Conservation (phyloP, 192 early-diverging fungal species). For the Backusella mclennaniae region DNA sequence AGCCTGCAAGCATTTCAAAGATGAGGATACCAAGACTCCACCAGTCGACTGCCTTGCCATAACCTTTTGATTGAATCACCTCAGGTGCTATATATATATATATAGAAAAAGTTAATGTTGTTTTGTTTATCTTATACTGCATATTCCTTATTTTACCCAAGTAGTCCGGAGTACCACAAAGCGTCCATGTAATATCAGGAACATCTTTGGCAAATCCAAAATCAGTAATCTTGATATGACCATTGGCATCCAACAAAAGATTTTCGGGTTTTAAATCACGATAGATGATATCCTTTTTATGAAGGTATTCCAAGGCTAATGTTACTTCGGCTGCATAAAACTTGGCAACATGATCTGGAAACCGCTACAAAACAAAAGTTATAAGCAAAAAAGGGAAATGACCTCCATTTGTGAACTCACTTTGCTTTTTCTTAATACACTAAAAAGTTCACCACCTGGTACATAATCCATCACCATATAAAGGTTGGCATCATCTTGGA, state of each 20-base stretch:
- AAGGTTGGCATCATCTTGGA: conserved; percentile 89
- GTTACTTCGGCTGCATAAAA: conserved; percentile 77
- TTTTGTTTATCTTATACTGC: conserved; percentile 43
- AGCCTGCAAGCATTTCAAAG: conserved; percentile 93
- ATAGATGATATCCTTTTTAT: conserved; percentile 71
- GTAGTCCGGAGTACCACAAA: conserved; percentile 80
- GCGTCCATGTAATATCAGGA: conserved; percentile 81
- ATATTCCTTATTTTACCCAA: conserved; percentile 35
- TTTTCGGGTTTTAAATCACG: conserved; percentile 84
- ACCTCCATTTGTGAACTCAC: conserved; percentile 38
- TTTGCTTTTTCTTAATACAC: conserved; percentile 72
- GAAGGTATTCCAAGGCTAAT: conserved; percentile 73
- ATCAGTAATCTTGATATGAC: conserved; percentile 82
- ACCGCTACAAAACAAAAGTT: conserved; percentile 41
- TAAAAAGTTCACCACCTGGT: conserved; percentile 90
- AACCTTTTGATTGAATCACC: conserved; percentile 89
- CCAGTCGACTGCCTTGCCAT: conserved; percentile 92
- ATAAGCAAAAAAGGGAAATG: no score
- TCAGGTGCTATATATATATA: conserved; percentile 66
- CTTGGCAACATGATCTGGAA: conserved; percentile 66
- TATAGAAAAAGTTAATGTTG: not conserved
- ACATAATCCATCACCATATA: conserved; percentile 98
- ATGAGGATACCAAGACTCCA: conserved; percentile 90
- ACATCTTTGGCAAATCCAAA: conserved; percentile 85
- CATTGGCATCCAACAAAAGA: conserved; percentile 68